Conservation (phyloP, 2,329 filamentous ascomycete species). For the Cytospora leucostoma region DNA sequence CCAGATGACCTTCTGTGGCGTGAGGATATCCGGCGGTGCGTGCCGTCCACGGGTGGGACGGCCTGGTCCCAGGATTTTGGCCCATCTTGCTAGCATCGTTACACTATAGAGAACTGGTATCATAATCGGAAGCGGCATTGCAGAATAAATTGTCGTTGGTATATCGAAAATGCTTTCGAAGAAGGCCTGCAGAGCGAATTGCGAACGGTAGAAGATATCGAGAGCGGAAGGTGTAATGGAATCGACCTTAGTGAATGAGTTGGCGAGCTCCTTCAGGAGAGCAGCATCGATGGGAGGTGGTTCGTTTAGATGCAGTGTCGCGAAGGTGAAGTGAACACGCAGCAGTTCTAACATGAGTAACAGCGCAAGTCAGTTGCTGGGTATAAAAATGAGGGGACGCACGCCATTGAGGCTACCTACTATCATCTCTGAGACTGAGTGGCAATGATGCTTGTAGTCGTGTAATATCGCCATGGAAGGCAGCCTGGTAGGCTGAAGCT, state of each 20-base stretch:
- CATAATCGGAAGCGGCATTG: conserved; percentile 48
- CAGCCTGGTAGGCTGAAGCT: conserved; percentile 46
- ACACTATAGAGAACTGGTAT: conserved; percentile 53
- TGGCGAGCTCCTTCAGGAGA: conserved; percentile 45
- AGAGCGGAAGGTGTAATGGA: conserved; percentile 44
- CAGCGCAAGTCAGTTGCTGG: background rate
- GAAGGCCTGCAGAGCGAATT: conserved; percentile 49
- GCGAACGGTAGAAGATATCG: conserved; percentile 53
- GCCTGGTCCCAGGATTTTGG: conserved; percentile 46
- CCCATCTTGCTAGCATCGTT: conserved; percentile 54
- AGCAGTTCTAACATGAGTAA: conserved; percentile 39
- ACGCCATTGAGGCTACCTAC: conserved; percentile 34
- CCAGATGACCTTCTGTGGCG: conserved; percentile 22
- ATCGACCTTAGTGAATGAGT: conserved; percentile 40
- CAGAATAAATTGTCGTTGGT: conserved; percentile 45
- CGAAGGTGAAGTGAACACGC: conserved; percentile 43
- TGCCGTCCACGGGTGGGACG: conserved; percentile 22
- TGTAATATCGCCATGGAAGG: conserved; percentile 49
- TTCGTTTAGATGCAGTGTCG: conserved; percentile 49
- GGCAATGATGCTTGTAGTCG: conserved; percentile 43
- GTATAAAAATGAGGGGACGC: background rate
- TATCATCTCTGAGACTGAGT: conserved; percentile 39
- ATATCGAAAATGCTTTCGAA: conserved; percentile 52
- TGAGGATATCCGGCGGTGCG: conserved; percentile 11
- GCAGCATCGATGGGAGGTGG: conserved; percentile 47